Conservation (phyloP, 2,329 filamentous ascomycete genomes). For the Gnomoniopsis sp. region DNA sequence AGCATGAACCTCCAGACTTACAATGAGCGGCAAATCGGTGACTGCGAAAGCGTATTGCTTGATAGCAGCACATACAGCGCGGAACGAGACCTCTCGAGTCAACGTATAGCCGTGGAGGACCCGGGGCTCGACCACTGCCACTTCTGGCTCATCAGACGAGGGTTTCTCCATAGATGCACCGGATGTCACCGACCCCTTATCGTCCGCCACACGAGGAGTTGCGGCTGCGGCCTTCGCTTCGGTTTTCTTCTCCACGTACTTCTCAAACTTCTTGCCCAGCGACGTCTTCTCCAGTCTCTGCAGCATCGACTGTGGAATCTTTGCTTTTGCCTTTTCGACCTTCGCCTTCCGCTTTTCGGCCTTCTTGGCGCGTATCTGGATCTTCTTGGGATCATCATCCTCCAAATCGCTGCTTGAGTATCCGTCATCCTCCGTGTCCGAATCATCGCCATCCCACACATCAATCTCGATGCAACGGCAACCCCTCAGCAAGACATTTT, state of each 20-base stretch:
- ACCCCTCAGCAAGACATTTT: constrained; percentile 75
- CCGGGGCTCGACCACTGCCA: constrained; percentile 59
- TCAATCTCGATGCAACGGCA: constrained; percentile 93
- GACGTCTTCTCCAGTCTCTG: constrained; percentile 47
- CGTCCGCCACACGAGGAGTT: neutral
- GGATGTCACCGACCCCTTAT: neutral
- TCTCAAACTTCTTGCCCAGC: constrained; percentile 39
- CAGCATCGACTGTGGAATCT: constrained; percentile 40
- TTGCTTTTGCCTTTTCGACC: constrained; percentile 63
- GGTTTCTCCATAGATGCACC: constrained; percentile 12
- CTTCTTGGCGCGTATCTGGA: constrained; percentile 39
- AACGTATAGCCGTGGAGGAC: constrained; percentile 88
- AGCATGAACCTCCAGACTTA: constrained; percentile 92
- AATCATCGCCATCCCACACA: constrained; percentile 86
- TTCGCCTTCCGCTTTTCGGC: constrained; percentile 46
- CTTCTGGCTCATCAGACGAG: constrained; percentile 14
- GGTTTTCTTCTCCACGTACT: constrained; percentile 29
- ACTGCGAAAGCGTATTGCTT: constrained; percentile 72
- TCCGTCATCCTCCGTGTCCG: constrained; percentile 57
- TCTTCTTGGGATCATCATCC: constrained; percentile 49
- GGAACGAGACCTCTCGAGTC: constrained; percentile 83
- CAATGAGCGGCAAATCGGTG: constrained; percentile 80
- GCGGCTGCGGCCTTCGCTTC: constrained; percentile 11
- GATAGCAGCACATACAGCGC: constrained; percentile 79
- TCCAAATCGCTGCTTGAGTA: constrained; percentile 58